phyloP scores from a whole-genome alignment of 1,284 basidiomycete species.

The Phellopilus nigrolimitatus region DNA sequence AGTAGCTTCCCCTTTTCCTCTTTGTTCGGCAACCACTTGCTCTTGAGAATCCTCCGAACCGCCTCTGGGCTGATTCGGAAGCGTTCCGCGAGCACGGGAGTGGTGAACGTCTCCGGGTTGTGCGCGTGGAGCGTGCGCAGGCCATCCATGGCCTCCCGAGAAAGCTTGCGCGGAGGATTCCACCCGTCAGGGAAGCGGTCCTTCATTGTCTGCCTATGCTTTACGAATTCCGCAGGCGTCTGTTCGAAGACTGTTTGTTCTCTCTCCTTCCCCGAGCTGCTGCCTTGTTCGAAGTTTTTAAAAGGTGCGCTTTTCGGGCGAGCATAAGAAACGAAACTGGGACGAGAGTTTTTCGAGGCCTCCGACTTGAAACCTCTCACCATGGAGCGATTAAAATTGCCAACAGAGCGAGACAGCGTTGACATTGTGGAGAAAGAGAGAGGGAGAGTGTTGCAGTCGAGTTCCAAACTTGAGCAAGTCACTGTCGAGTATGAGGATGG shows the following conservation, averaged over 20 bases:
- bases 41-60: slow-evolving; percentile 78
- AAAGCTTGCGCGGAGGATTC: slow-evolving; percentile 82
- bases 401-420: slow-evolving; percentile 4
- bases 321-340: neutral
- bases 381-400: neutral
- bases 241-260: neutral
- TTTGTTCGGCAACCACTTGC: slow-evolving; percentile 68
- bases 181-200: slow-evolving; percentile 72
- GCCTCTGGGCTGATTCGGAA: slow-evolving; percentile 87
- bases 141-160: slow-evolving; percentile 88
- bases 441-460: neutral
- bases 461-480: neutral
- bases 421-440: slow-evolving; percentile 4
- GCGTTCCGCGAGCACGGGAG: slow-evolving; percentile 66
- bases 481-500: too few relatives aligned
- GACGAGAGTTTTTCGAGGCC: neutral
- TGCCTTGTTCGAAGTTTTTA: neutral
- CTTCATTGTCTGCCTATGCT: slow-evolving; percentile 57
- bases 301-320: neutral
- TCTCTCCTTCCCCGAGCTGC: neutral
- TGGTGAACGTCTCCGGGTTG: slow-evolving; percentile 68
- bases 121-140: slow-evolving; percentile 67
- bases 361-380: neutral
- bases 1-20: slow-evolving; percentile 51
- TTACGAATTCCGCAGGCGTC: slow-evolving; percentile 34